Evolutionary conservation across 148 eudicot genomes (phyloP).

Genomic region (Diospyros lotus): DNA sequence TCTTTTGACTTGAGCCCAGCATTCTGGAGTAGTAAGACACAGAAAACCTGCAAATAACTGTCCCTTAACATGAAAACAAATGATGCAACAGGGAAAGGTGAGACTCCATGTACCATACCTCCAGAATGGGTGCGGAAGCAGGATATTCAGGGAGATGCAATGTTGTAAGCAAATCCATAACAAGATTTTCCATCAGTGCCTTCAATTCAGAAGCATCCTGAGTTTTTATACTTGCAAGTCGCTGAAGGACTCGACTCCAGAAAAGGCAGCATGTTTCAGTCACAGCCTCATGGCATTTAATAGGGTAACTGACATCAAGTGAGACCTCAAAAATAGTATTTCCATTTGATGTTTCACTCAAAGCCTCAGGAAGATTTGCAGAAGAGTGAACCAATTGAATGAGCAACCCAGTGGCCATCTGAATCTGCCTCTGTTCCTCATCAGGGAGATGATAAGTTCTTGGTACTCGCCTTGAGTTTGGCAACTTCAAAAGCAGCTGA

Average conservation of each 20-base stretch:
- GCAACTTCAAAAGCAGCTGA: conserved; percentile 79
- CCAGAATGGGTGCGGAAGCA: conserved; percentile 78
- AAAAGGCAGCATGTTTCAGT: conserved; percentile 89
- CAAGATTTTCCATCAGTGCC: conserved; percentile 79
- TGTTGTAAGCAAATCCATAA: conserved; percentile 71
- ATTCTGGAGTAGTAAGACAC: conserved; percentile 94
- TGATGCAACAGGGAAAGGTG: conserved; percentile 10
- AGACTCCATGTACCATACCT: conserved; percentile 41
- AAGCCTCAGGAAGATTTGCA: conserved; percentile 82
- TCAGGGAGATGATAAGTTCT: conserved; percentile 89
- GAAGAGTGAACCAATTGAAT: conserved; percentile 85
- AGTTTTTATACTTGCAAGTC: conserved; percentile 64
- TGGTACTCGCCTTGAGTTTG: conserved; percentile 68
- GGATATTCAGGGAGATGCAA: conserved; percentile 96
- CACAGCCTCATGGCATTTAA: conserved; percentile 76
- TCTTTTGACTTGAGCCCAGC: conserved; percentile 95
- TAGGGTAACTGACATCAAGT: conserved; percentile 51
- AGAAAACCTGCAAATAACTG: conserved; percentile 76
- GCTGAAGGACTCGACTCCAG: conserved; percentile 89
- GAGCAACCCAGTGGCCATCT: conserved; percentile 75
- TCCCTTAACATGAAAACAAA: conserved; percentile 20
- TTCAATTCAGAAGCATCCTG: conserved; percentile 91
- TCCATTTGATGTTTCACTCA: conserved; percentile 49
- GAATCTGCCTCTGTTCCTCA: conserved; percentile 97
- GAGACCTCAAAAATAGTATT: conserved; percentile 53